Evolutionary conservation across 371 early-diverging fungal species (phyloP).

Genomic region (Mortierella polycephala): DNA sequence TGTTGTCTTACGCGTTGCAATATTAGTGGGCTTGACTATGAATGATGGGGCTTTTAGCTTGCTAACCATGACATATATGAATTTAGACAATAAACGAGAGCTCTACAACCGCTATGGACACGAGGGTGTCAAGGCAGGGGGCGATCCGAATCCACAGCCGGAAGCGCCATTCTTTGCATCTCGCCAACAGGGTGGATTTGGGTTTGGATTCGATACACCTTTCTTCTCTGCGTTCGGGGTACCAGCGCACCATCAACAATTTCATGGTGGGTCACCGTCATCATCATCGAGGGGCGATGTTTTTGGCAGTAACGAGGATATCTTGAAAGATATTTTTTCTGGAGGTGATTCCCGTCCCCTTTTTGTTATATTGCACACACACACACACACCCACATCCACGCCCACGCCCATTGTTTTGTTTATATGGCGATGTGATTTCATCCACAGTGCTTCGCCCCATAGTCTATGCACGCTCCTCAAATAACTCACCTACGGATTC

Average conservation of each 20-base stretch:
- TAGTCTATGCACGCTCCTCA: background rate
- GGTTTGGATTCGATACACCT: slow-evolving; percentile 24
- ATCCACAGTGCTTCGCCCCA: background rate
- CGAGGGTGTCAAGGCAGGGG: slow-evolving; percentile 49
- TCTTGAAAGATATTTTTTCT: slow-evolving; percentile 14
- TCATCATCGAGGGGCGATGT: background rate
- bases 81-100: slow-evolving; percentile 39
- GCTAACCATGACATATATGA: background rate
- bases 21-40: background rate
- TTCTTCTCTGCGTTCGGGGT: slow-evolving; percentile 30
- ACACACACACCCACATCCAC: background rate
- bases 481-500: too few relatives aligned
- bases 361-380: background rate
- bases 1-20: background rate
- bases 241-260: slow-evolving; percentile 20
- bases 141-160: slow-evolving; percentile 41
- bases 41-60: background rate
- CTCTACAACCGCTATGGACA: slow-evolving; percentile 47
- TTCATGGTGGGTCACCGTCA: slow-evolving; percentile 18
- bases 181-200: slow-evolving; percentile 8
- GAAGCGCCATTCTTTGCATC: background rate
- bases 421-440: background rate
- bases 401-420: too few relatives aligned
- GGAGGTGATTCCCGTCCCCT: slow-evolving; percentile 14
- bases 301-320: slow-evolving; percentile 11